These are phyloP conservation scores for Quercus ilex DNA, from an alignment of 306 rosid genomes.

Conservation along the genomic window DNA sequence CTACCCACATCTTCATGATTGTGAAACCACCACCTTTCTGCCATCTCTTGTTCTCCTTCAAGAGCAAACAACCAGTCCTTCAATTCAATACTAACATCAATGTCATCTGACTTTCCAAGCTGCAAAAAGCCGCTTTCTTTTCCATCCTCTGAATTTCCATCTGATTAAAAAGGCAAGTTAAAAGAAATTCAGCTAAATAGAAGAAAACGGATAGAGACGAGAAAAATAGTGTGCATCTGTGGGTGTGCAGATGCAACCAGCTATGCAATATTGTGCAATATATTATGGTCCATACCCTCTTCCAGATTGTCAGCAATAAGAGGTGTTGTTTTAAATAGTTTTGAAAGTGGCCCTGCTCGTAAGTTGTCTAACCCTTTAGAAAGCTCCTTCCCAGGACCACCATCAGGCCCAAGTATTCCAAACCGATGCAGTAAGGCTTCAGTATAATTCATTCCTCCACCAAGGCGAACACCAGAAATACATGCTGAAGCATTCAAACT, in stretches of 20 bases:
- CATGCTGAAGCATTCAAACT: constrained; percentile 79
- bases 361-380: constrained; percentile 74
- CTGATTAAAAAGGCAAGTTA: constrained; percentile 28
- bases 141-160: constrained; percentile 42
- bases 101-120: constrained; percentile 81
- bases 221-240: constrained; percentile 12
- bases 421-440: constrained; percentile 84
- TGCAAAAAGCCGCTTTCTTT: constrained; percentile 46
- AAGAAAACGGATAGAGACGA: neutral
- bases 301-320: constrained; percentile 39
- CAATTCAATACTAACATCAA: constrained; percentile 70
- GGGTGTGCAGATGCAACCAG: constrained; percentile 12
- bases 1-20: constrained; percentile 51
- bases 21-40: constrained; percentile 70
- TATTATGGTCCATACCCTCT: constrained; percentile 49
- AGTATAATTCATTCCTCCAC: constrained; percentile 96
- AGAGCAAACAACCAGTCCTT: constrained; percentile 95
- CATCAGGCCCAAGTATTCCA: constrained; percentile 94
- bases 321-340: constrained; percentile 64
- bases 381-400: constrained; percentile 80
- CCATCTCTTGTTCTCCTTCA: constrained; percentile 77
- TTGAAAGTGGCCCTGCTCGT: constrained; percentile 77
- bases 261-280: constrained; percentile 20
- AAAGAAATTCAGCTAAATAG: neutral
- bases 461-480: constrained; percentile 81